Evolutionary conservation across 2,329 filamentous ascomycete genomes (phyloP), one percentile per base, ranked within the genome.

Genomic region (Trichoderma atroviride): DNA sequence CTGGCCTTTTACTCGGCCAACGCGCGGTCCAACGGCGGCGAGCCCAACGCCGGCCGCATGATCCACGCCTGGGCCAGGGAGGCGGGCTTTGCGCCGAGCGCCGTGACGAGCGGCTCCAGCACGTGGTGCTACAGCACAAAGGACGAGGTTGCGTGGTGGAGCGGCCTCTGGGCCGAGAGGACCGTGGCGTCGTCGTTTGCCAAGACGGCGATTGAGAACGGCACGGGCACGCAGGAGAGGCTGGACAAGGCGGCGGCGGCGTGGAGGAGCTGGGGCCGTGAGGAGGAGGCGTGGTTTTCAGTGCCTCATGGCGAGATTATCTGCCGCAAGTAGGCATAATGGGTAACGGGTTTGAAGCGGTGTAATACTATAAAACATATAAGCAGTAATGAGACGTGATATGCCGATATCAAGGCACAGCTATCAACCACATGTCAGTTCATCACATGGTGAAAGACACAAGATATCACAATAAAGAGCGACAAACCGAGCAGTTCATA

Each of bases 91-190:
- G 27, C 71, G 1, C 24, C 1, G 52, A n/a, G 5, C n/a, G 55
- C 40, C 40, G 66, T 75, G n/a, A 69, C 67, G 22, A 66, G 60
- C 56, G 69, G 70, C n/a, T 70, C 72, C 11, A 73, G 69, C 62
- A 71, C 70, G 5, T 75, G 74, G 74, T 75, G 74, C 69, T 75
- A 72, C 56, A 72, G 64, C 70, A 71, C 72, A 5, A 29, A 58
- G 19, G 71, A 72, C 14, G 72, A 75, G 59, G 31, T 73, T 22
- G 61, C 56, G 0, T 75, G 71, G 71, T 75, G 73, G 74, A 72
- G 73, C 27, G 74, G 71, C 1, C 31, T 73, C 40, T 74, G 72
- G 73, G 70, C 73, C 2, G 71, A 73, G 71, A 62, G 72, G 16
- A 72, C 69, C 11, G 68, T 73, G 37, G 72, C 71, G 3, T 73